phyloP scores from a whole-genome alignment of 2,329 filamentous ascomycete genomes.

The Xylogone sp. region DNA sequence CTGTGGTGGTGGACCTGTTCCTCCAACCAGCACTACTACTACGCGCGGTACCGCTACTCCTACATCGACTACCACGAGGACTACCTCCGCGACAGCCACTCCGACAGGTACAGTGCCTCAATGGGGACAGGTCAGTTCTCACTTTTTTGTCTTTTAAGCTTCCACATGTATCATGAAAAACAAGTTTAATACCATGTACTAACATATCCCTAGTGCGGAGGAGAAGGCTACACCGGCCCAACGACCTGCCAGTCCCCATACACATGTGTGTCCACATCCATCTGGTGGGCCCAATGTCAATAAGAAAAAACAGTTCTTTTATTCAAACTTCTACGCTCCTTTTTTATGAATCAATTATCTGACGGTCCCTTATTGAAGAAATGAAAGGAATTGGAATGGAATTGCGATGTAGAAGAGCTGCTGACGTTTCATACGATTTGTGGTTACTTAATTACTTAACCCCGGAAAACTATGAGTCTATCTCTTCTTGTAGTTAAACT shows the following conservation, averaged over 20 bases:
- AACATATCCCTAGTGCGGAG: too few relatives aligned
- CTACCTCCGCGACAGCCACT: neutral
- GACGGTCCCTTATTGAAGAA: too few relatives aligned
- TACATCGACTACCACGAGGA: constrained; percentile 1
- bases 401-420: too few relatives aligned
- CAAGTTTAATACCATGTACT: neutral
- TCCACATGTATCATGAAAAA: neutral
- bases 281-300: constrained; percentile 8
- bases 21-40: neutral
- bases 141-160: neutral
- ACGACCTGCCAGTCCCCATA: constrained; percentile 5
- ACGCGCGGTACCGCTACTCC: neutral
- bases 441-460: too few relatives aligned
- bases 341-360: too few relatives aligned
- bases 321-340: too few relatives aligned
- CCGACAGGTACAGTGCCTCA: constrained; percentile 2
- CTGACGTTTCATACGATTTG: too few relatives aligned
- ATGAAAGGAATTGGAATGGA: too few relatives aligned
- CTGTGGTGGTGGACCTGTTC: constrained; percentile 10
- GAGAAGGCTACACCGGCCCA: constrained; percentile 2
- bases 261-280: constrained; percentile 4
- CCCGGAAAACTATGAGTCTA: too few relatives aligned
- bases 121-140: constrained; percentile 7
- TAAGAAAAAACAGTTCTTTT: neutral
- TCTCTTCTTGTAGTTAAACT: too few relatives aligned